Base-by-base conservation (phyloP, 768 basidiomycete genomes). In the Trametopsis cervina region DNA sequence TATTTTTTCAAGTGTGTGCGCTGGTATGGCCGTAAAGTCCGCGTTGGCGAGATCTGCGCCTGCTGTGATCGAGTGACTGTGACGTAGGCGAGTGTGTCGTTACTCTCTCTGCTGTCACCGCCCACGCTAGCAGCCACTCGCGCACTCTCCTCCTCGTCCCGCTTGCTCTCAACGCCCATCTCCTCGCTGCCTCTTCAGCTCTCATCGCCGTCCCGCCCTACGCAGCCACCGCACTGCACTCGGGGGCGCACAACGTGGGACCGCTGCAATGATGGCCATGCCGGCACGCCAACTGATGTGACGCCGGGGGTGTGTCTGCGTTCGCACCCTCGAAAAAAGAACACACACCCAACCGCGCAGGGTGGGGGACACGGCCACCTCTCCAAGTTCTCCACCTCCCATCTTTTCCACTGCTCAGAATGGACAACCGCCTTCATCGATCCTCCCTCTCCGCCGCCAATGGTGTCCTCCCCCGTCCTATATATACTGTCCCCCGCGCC, bases 241-340 rank as follows among this genome's bases (percentile, higher is more conserved):
- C n/a, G n/a, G n/a, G n/a, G n/a, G n/a, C n/a, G n/a, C n/a, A n/a
- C n/a, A n/a, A n/a, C n/a, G n/a, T n/a, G n/a, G n/a, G n/a, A n/a
- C n/a, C n/a, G n/a, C n/a, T n/a, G n/a, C n/a, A n/a, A n/a, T n/a
- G n/a, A n/a, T n/a, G n/a, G n/a, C n/a, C n/a, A 27, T 35, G 44
- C 27, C 29, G 11, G 44, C 17, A 22, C 44, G 44, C 44, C 44
- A 44, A 17, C 25, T 46, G 45, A 46, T 46, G 39, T 46, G 45
- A 46, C 36, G 45, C 35, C 45, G 38, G 24, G 36, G 45, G 45
- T 26, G 23, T 20, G 45, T 7, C 29, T 33, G 29, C 29, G 7
- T 33, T 33, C 15, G 9, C 29, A 33, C 29, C 29, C 29, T 15
- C 7, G 29, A 33, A n/a, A 33, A 33, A 33, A 33, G 7, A 33